Base-by-base conservation (phyloP, 2,329 filamentous ascomycete genomes). In the Malbranchea cinnamomea region DNA sequence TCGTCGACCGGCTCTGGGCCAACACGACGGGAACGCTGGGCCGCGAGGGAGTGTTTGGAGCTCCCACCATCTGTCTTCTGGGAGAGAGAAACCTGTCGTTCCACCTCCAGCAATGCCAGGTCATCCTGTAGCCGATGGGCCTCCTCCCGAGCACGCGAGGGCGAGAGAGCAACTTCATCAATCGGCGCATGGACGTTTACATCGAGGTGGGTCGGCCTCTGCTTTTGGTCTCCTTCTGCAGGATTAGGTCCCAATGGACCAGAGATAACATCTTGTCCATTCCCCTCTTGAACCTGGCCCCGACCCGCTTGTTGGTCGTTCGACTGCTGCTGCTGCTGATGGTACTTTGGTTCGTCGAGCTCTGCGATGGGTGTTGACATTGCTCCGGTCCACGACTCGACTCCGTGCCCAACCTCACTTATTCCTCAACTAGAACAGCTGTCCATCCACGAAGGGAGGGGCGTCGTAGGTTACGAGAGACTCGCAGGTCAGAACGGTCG, bases 101-200 rank as follows among this genome's bases (percentile, higher is more conserved):
- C 76, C 2, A 73, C 68, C 39, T 74, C 67, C 26, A 78, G 58
- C 46, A 80, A 56, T 24, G 68, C 62, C 30, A 80, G 52, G 36
- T 80, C 74, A 50, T 81, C 76, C 32, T 76, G 67, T 17, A 79
- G 53, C 26, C 72, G 60, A 36, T 63, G 61, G 4, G 67, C 63
- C 43, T 74, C 61, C 48, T 78, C 74, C 22, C 73, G 62, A 10
- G 59, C 61, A 34, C 65, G 60, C 0, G 69, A 70, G 1, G 68
- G 64, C 1, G 72, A 74, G 23, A 15, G 21, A 3, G 18, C 12
- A n/a, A 5, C 8, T 17, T 37, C 23, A 26, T 32, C 22, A 3
- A 31, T 12, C 11, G 30, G 33, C 6, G 14, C 12, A 2, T 29
- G 31, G 10, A 24, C 15, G 11, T 26, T 19, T 15, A 33, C 23